These are phyloP conservation scores for Boletus rubescentipes DNA, from an alignment of 768 basidiomycete species.

Conservation along the genomic window DNA sequence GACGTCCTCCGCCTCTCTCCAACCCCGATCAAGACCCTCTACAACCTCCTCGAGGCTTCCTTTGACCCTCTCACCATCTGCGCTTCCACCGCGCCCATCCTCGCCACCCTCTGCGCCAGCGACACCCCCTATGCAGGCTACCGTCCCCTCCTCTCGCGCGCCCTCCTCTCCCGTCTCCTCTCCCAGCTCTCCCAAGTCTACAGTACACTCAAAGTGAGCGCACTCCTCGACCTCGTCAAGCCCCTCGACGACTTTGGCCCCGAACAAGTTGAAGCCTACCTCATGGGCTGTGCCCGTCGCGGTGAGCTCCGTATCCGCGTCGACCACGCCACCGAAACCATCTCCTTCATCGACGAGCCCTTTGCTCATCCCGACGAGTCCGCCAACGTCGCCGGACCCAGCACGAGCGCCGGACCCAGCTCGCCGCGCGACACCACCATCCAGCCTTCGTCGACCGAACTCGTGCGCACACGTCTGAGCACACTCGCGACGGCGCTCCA, in stretches of 20 bases:
- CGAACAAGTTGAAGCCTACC: conserved; percentile 84
- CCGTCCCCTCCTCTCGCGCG: conserved; percentile 85
- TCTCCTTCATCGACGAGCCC: conserved; percentile 81
- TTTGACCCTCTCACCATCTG: conserved; percentile 92
- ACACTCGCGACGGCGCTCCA: conserved; percentile 73
- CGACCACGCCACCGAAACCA: conserved; percentile 83
- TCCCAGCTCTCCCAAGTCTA: conserved; percentile 93
- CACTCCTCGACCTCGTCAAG: conserved; percentile 73
- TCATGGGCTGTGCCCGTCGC: conserved; percentile 88
- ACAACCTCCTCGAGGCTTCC: conserved; percentile 86
- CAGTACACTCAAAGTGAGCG: conserved; percentile 76
- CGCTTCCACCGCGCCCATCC: conserved; percentile 72
- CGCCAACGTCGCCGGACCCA: conserved; percentile 19
- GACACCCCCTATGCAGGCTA: conserved; percentile 68
- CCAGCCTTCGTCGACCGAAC: conserved; percentile 69
- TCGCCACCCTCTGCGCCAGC: conserved; percentile 52
- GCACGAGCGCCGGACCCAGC: conserved; percentile 2
- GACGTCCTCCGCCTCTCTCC: conserved; percentile 83
- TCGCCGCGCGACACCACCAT: conserved; percentile 46
- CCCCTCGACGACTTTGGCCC: conserved; percentile 64
- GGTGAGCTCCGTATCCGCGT: conserved; percentile 85
- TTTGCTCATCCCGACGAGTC: conserved; percentile 47
- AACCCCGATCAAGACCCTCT: conserved; percentile 68
- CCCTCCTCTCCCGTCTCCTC: conserved; percentile 87
- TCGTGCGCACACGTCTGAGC: conserved; percentile 77